phyloP scores from a whole-genome alignment of 2,329 filamentous ascomycete genomes.

The Fusarium coicis region DNA sequence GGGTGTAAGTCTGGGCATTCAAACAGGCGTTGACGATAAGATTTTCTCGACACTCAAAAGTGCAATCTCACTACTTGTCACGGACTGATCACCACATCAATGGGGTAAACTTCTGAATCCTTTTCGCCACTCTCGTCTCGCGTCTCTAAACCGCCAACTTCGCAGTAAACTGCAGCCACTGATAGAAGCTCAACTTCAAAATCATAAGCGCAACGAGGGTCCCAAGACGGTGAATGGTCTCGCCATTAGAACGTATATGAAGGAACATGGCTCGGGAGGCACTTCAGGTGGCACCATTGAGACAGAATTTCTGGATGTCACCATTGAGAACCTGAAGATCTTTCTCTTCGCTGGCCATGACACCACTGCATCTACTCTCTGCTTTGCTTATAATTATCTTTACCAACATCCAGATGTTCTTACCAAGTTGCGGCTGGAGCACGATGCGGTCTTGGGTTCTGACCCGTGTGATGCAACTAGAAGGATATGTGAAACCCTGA shows the following conservation, averaged over 20 bases:
- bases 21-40: not conserved
- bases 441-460: not conserved
- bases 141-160: not conserved
- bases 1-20: not conserved
- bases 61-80: not conserved
- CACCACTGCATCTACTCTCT: not conserved
- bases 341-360: conserved; percentile 16
- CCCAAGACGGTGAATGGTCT: conserved; percentile 4
- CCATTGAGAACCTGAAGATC: not conserved
- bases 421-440: not conserved
- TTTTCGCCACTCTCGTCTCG: not conserved
- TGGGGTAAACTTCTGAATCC: not conserved
- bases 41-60: not conserved
- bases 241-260: not conserved
- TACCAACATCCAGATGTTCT: not conserved
- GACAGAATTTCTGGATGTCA: not conserved
- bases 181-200: not conserved
- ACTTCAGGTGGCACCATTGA: not conserved
- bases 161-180: not conserved
- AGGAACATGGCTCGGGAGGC: not conserved
- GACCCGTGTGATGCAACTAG: not conserved
- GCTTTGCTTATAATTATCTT: conserved; percentile 2
- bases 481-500: not conserved
- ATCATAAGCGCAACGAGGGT: not conserved
- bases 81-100: not conserved